These are phyloP conservation scores for Dictyostelium capitatum DNA, from an alignment of 78 protist species.

Conservation along the genomic window DNA sequence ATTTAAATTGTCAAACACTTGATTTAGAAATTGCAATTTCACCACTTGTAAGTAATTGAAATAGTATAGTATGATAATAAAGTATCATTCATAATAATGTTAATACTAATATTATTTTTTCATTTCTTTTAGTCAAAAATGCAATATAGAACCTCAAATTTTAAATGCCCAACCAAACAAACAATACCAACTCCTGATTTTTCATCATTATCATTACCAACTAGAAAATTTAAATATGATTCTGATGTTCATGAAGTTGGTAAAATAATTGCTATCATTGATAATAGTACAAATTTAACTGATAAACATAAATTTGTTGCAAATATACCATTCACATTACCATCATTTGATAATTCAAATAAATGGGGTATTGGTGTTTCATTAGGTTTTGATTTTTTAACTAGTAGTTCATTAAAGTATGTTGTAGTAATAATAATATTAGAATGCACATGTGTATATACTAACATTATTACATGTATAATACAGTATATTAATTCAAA, in stretches of 20 bases:
- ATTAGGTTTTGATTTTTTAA: slow-evolving; percentile 53
- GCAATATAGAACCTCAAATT: neutral
- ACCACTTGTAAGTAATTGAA: slow-evolving; percentile 45
- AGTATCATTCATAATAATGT: too few species aligned
- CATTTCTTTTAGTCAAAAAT: too few species aligned
- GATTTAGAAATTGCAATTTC: slow-evolving; percentile 29
- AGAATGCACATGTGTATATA: too few species aligned
- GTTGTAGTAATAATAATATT: neutral
- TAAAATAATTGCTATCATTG: neutral
- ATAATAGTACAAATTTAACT: neutral
- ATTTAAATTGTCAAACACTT: slow-evolving; percentile 54
- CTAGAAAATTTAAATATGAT: slow-evolving; percentile 22
- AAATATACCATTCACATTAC: neutral
- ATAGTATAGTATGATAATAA: too few species aligned
- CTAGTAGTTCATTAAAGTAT: slow-evolving; percentile 73
- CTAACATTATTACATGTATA: too few species aligned
- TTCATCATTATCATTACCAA: neutral
- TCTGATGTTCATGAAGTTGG: slow-evolving; percentile 47
- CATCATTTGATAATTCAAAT: too few species aligned
- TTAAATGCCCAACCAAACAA: slow-evolving; percentile 25
- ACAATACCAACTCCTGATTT: neutral
- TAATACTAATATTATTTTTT: too few species aligned
- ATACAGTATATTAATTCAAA: slow-evolving; percentile 21
- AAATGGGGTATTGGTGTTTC: slow-evolving; percentile 58
- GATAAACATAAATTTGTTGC: neutral